These are phyloP conservation scores for Immersiella caudata DNA, from an alignment of 495 filamentous ascomycete species.

Conservation along the genomic window DNA sequence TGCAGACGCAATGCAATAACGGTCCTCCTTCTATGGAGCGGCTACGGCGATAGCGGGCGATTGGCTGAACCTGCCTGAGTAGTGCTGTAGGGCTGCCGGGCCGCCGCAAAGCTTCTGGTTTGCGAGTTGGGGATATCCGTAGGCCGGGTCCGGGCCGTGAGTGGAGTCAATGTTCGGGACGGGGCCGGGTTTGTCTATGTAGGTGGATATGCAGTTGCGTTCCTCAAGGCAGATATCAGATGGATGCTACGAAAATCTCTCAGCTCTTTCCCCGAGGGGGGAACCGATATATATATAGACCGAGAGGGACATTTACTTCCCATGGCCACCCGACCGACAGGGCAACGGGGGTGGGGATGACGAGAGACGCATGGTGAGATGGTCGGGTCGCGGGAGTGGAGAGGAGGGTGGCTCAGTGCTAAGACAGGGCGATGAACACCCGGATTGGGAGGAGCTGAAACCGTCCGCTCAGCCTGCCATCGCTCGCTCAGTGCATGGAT, in stretches of 20 bases:
- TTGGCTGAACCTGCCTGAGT: background rate
- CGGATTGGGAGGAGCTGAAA: conserved; percentile 9
- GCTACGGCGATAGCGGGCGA: background rate
- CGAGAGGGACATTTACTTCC: conserved; percentile 1
- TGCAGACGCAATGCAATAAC: background rate
- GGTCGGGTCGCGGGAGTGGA: background rate
- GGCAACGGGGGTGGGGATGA: conserved; percentile 14
- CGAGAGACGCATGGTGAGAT: conserved; percentile 20
- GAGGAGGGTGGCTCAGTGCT: background rate
- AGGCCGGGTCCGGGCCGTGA: conserved; percentile 14
- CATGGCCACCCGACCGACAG: conserved; percentile 1
- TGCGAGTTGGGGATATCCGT: conserved; percentile 39
- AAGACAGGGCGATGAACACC: background rate
- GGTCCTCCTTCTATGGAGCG: background rate
- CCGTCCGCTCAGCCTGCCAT: background rate
- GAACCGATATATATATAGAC: conserved; percentile 6
- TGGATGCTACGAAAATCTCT: background rate
- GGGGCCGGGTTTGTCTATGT: conserved; percentile 7
- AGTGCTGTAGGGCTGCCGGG: conserved; percentile 8
- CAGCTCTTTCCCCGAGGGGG: background rate
- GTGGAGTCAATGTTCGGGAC: background rate
- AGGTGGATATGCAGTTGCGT: background rate
- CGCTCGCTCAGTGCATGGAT: background rate
- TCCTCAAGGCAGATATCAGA: background rate
- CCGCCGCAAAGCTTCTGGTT: background rate